Evolutionary conservation across 1,284 basidiomycete genomes (phyloP).

Genomic region (Pseudozyma pruni): DNA sequence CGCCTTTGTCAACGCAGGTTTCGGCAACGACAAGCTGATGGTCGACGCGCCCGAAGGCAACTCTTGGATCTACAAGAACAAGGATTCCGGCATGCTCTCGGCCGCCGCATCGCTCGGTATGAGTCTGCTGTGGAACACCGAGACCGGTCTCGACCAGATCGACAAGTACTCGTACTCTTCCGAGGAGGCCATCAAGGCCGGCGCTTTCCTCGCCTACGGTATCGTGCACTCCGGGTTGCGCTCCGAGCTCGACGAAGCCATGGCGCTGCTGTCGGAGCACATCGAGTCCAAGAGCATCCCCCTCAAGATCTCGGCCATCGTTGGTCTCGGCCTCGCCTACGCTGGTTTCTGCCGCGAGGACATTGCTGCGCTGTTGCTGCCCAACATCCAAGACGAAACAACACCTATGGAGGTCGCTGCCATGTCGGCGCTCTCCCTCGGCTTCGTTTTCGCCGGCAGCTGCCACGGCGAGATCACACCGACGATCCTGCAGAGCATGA

Average conservation of each 20-base stretch:
- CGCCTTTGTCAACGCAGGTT: slow-evolving; percentile 98
- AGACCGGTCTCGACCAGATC: slow-evolving; percentile 90
- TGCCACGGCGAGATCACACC: slow-evolving; percentile 92
- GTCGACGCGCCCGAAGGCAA: slow-evolving; percentile 93
- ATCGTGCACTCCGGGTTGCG: slow-evolving; percentile 89
- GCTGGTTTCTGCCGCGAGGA: slow-evolving; percentile 91
- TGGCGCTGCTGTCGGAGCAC: slow-evolving; percentile 90
- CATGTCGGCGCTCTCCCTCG: slow-evolving; percentile 86
- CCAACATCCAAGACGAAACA: slow-evolving; percentile 64
- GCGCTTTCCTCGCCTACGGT: slow-evolving; percentile 93
- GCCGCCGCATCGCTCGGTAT: slow-evolving; percentile 94
- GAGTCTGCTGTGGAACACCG: slow-evolving; percentile 95
- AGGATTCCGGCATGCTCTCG: slow-evolving; percentile 98
- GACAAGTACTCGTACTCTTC: slow-evolving; percentile 98
- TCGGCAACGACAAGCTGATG: slow-evolving; percentile 98
- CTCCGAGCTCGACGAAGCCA: slow-evolving; percentile 91
- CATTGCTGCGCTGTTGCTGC: slow-evolving; percentile 70
- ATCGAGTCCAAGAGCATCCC: slow-evolving; percentile 86
- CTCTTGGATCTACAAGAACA: slow-evolving; percentile 99
- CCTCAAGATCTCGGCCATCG: slow-evolving; percentile 87
- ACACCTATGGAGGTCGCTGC: slow-evolving; percentile 87
- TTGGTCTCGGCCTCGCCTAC: slow-evolving; percentile 82
- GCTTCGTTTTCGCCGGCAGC: slow-evolving; percentile 95
- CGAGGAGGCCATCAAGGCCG: slow-evolving; percentile 97
- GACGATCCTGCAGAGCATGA: slow-evolving; percentile 89